A percentile compares a stretch with the other conserved stretches of the same genome.
These are phyloP conservation scores for Phytophthora capsici DNA, from an alignment of 352 stramenopile genomes.

Conservation along the genomic window DNA sequence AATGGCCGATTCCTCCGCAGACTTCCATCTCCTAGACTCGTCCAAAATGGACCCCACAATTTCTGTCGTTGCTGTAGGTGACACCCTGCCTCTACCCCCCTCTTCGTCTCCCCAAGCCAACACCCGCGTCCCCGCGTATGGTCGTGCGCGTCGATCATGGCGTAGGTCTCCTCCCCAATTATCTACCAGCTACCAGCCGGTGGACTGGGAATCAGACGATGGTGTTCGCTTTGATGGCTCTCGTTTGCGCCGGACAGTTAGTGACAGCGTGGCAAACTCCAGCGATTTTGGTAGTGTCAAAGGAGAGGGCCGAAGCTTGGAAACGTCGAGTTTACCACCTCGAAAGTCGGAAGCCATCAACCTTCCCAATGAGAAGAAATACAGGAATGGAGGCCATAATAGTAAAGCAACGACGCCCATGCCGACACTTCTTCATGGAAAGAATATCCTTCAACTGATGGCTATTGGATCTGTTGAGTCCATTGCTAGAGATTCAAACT, in stretches of 20 bases:
- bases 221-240: constrained; percentile 33
- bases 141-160: constrained; percentile 5
- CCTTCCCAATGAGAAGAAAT: not conserved
- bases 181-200: constrained; percentile 34
- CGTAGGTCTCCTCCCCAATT: constrained; percentile 23
- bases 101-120: not conserved
- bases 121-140: not conserved
- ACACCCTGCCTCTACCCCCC: not conserved
- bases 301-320: not conserved
- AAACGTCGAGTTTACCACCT: constrained; percentile 2
- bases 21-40: constrained; percentile 7
- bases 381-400: not conserved
- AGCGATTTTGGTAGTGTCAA: constrained; percentile 6
- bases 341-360: not conserved
- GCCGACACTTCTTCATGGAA: constrained; percentile 54
- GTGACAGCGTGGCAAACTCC: constrained; percentile 13
- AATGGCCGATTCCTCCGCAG: constrained; percentile 5
- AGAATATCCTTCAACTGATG: constrained; percentile 70
- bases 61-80: constrained; percentile 18
- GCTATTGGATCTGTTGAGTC: constrained; percentile 40
- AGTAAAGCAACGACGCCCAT: constrained; percentile 26
- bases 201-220: constrained; percentile 37
- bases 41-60: constrained; percentile 11
- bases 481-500: constrained; percentile 52
- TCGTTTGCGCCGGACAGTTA: constrained; percentile 19